A percentile compares a stretch with the other conserved stretches of the same genome.
Conservation (phyloP, 768 basidiomycete genomes). For the Pleurotus platypus region DNA sequence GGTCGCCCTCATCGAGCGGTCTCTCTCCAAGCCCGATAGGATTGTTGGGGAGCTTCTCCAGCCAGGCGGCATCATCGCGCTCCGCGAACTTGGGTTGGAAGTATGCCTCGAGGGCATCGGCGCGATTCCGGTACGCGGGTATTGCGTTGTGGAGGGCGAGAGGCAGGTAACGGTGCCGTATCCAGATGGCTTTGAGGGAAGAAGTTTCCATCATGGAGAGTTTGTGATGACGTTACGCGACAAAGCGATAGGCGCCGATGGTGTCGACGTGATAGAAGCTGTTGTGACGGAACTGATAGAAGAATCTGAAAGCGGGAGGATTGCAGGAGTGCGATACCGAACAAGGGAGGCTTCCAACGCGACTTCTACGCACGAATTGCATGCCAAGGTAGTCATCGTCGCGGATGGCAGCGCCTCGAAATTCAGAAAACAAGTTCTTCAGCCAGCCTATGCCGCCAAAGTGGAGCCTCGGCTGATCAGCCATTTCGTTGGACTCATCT, state of each 20-base stretch:
- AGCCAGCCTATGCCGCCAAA: slow-evolving; percentile 26
- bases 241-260: slow-evolving; percentile 41
- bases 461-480: slow-evolving; percentile 56
- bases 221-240: slow-evolving; percentile 79
- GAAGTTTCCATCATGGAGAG: slow-evolving; percentile 91
- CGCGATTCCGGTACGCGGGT: slow-evolving; percentile 77
- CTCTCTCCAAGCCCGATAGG: slow-evolving; percentile 90
- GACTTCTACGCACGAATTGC: slow-evolving; percentile 32
- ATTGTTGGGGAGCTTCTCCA: slow-evolving; percentile 99
- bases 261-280: slow-evolving; percentile 85
- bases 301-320: slow-evolving; percentile 40
- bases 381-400: slow-evolving; percentile 76
- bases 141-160: slow-evolving; percentile 70
- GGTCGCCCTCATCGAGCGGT: slow-evolving; percentile 86
- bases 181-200: slow-evolving; percentile 65
- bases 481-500: slow-evolving; percentile 82
- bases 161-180: slow-evolving; percentile 87
- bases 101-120: slow-evolving; percentile 80
- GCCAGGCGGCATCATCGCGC: slow-evolving; percentile 80
- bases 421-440: slow-evolving; percentile 72
- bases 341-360: slow-evolving; percentile 34
- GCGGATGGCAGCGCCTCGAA: slow-evolving; percentile 97
- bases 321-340: slow-evolving; percentile 67
- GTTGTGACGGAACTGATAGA: slow-evolving; percentile 76
- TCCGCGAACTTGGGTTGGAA: slow-evolving; percentile 75